A percentile compares a stretch with the other conserved stretches of the same genome.
phyloP scores from a whole-genome alignment of 352 stramenopile genomes.

The Pythium plurisporium region DNA sequence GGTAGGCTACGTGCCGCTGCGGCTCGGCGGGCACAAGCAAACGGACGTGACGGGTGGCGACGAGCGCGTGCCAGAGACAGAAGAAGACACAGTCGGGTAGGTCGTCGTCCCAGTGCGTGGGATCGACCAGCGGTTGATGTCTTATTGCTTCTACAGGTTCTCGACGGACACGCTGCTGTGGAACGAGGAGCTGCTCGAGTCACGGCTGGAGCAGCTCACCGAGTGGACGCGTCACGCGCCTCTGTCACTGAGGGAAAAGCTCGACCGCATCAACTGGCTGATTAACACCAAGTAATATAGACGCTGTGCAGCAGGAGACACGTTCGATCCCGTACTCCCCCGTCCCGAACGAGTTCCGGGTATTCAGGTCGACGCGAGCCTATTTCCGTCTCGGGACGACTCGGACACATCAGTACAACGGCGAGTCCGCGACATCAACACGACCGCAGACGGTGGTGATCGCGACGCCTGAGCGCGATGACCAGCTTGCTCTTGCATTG shows the following conservation, averaged over 20 bases:
- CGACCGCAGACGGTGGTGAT: too few relatives aligned
- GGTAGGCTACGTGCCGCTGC: constrained; percentile 61
- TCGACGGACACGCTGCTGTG: constrained; percentile 70
- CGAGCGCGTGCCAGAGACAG: constrained; percentile 14
- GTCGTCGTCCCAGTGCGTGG: not conserved
- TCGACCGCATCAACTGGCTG: constrained; percentile 66
- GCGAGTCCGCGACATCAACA: not conserved
- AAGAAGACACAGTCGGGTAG: constrained; percentile 32
- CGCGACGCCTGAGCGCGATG: constrained; percentile 26
- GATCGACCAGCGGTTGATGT: not conserved
- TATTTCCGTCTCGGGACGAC: not conserved
- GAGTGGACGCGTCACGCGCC: constrained; percentile 53
- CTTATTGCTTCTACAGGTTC: constrained; percentile 29
- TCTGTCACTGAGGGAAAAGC: constrained; percentile 50
- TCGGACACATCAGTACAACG: not conserved
- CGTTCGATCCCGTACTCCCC: too few relatives aligned
- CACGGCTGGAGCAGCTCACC: constrained; percentile 58
- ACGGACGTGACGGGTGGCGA: constrained; percentile 12
- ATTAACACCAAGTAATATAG: constrained; percentile 41
- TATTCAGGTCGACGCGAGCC: not conserved
- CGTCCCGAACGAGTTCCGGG: too few relatives aligned
- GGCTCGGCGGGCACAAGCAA: constrained; percentile 37
- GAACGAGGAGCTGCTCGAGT: constrained; percentile 57
- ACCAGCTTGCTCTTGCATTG: constrained; percentile 56
- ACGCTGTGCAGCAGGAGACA: constrained; percentile 17